Evolutionary conservation across 768 basidiomycete species (phyloP).

Genomic region (Peribolospora baueri): DNA sequence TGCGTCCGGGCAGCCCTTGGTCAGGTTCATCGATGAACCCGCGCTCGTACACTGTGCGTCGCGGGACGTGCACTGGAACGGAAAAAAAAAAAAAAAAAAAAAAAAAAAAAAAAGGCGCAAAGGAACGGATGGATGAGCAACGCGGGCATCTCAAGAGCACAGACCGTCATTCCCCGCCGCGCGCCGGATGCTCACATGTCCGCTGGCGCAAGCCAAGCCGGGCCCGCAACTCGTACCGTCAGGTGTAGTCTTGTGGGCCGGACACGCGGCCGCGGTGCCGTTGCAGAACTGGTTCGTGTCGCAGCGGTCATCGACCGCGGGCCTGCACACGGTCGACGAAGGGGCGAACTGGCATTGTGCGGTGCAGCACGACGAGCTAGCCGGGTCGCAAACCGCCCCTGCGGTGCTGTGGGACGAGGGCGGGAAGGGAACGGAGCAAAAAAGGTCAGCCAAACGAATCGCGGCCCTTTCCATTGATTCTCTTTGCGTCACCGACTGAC

Average conservation of each 20-base stretch:
- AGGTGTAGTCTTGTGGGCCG: constrained; percentile 32
- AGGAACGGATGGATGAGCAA: too few relatives aligned
- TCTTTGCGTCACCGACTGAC: constrained; percentile 8
- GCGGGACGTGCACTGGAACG: constrained; percentile 39
- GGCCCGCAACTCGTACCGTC: constrained; percentile 27
- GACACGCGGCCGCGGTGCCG: constrained; percentile 48
- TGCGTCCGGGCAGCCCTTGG: constrained; percentile 37
- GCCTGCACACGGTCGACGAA: constrained; percentile 32
- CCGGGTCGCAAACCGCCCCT: constrained; percentile 54
- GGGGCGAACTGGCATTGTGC: constrained; percentile 38
- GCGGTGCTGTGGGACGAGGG: constrained; percentile 14
- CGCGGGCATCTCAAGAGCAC: neutral
- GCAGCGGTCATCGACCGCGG: constrained; percentile 38
- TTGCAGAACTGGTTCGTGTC: constrained; percentile 52
- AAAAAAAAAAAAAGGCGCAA: neutral
- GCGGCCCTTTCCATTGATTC: neutral
- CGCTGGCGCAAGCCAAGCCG: constrained; percentile 3
- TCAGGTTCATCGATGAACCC: constrained; percentile 45
- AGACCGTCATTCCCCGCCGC: constrained; percentile 7
- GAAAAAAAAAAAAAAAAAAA: neutral
- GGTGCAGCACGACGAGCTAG: constrained; percentile 52
- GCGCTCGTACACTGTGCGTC: constrained; percentile 47
- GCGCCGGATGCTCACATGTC: constrained; percentile 4
- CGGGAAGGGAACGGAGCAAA: too few relatives aligned
- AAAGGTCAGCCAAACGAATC: neutral